These are phyloP conservation scores for Cryptosporidium sp. DNA, from an alignment of 169 alveolate genomes.

Conservation along the genomic window DNA sequence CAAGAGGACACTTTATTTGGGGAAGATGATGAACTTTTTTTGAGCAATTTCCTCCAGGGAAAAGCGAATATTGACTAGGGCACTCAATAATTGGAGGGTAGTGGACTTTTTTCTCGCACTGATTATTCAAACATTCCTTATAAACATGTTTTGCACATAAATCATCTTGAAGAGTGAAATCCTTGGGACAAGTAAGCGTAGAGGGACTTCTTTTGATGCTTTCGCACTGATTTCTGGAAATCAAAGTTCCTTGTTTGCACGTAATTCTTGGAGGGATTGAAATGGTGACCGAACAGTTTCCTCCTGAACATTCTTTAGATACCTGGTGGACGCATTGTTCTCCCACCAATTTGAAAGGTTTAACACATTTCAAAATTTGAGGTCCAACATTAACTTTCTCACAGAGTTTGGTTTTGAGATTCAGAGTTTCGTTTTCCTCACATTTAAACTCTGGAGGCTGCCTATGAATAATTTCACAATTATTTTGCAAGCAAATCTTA, in stretches of 20 bases:
- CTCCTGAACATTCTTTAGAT: slow-evolving; percentile 54
- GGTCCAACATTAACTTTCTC: slow-evolving; percentile 17
- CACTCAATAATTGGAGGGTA: slow-evolving; percentile 62
- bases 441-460: slow-evolving; percentile 28
- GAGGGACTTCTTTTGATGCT: slow-evolving; percentile 39
- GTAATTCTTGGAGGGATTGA: slow-evolving; percentile 28
- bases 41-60: slow-evolving; percentile 26
- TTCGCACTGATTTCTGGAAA: slow-evolving; percentile 49
- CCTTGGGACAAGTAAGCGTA: slow-evolving; percentile 37
- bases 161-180: slow-evolving; percentile 25
- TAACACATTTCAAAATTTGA: slow-evolving; percentile 39
- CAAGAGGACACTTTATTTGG: slow-evolving; percentile 40
- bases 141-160: slow-evolving; percentile 10
- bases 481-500: not conserved
- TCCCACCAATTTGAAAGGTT: slow-evolving; percentile 66
- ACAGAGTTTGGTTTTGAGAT: slow-evolving; percentile 19
- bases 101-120: slow-evolving; percentile 51
- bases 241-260: slow-evolving; percentile 35
- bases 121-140: slow-evolving; percentile 56
- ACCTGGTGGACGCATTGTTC: slow-evolving; percentile 63
- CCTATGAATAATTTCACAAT: slow-evolving; percentile 18
- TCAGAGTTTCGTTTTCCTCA: slow-evolving; percentile 11
- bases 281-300: slow-evolving; percentile 47
- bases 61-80: slow-evolving; percentile 30
- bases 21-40: slow-evolving; percentile 44